phyloP scores from a whole-genome alignment of 2,329 filamentous ascomycete species.

The Ceratocystis variospora region DNA sequence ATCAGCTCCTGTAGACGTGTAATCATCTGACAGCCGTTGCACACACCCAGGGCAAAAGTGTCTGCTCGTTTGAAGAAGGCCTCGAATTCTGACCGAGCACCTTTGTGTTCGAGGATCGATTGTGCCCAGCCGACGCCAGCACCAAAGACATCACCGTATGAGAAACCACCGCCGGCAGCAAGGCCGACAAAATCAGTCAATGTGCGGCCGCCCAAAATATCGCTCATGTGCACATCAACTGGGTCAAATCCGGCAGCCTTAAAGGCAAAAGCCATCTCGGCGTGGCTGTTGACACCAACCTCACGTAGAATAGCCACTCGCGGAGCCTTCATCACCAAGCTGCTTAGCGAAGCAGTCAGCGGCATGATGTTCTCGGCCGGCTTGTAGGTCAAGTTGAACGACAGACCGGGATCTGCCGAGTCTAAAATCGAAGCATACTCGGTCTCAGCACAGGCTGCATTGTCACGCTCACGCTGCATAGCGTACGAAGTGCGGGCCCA shows the following conservation, averaged over 20 bases:
- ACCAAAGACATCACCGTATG: conserved; percentile 67
- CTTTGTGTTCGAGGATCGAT: conserved; percentile 74
- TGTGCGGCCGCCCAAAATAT: conserved; percentile 67
- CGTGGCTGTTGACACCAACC: conserved; percentile 87
- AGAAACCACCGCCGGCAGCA: conserved; percentile 93
- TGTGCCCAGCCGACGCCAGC: conserved; percentile 97
- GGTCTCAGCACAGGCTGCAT: conserved; percentile 69
- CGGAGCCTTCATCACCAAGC: conserved; percentile 44
- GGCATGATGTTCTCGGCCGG: conserved; percentile 65
- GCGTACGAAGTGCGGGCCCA: conserved; percentile 83
- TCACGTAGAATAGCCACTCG: conserved; percentile 81
- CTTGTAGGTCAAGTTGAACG: conserved; percentile 69
- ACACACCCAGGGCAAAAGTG: conserved; percentile 86
- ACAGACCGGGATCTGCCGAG: conserved; percentile 64
- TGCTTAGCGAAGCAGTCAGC: conserved; percentile 36
- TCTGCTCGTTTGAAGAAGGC: conserved; percentile 76
- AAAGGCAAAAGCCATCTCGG: conserved; percentile 98
- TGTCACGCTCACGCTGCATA: conserved; percentile 84
- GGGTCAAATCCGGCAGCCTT: conserved; percentile 79
- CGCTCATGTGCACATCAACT: conserved; percentile 93
- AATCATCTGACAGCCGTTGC: conserved; percentile 96
- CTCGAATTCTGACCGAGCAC: conserved; percentile 61
- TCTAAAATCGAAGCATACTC: conserved; percentile 68
- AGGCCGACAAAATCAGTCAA: conserved; percentile 74
- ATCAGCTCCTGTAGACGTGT: conserved; percentile 66